Evolutionary conservation across 2,329 filamentous ascomycete genomes (phyloP).

Genomic region (Alternaria sp.): DNA sequence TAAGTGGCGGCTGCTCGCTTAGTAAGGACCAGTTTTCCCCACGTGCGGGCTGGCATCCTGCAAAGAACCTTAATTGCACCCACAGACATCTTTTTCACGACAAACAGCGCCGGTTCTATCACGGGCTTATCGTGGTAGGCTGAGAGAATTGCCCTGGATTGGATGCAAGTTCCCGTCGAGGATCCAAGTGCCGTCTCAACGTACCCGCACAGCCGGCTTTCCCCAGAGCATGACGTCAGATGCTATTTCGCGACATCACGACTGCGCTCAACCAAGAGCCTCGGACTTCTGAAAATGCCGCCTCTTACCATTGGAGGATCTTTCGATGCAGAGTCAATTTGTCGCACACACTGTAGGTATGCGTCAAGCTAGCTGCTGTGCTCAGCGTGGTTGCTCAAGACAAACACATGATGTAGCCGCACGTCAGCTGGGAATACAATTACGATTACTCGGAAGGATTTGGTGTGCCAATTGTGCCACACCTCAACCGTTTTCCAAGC

Average conservation of each 20-base stretch:
- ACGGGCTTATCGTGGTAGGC: not conserved
- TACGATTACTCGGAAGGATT: not conserved
- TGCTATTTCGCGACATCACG: not conserved
- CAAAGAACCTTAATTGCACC: constrained; percentile 15
- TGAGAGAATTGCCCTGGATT: not conserved
- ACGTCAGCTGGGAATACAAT: not conserved
- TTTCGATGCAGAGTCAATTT: not conserved
- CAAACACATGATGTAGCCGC: not conserved
- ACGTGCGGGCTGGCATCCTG: constrained; percentile 7
- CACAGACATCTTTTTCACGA: constrained; percentile 5
- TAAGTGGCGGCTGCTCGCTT: constrained; percentile 4
- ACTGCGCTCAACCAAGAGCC: not conserved
- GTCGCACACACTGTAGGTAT: not conserved
- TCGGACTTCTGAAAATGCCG: not conserved
- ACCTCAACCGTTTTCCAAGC: not conserved
- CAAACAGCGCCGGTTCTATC: not conserved
- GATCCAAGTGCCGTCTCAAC: constrained; percentile 1
- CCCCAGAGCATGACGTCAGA: constrained; percentile 7
- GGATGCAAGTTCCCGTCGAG: constrained; percentile 1
- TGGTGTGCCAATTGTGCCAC: not conserved
- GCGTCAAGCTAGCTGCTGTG: not conserved
- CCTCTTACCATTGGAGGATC: not conserved
- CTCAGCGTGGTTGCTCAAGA: not conserved
- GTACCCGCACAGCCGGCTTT: constrained; percentile 2
- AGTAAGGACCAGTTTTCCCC: constrained; percentile 4